Conservation (phyloP, 768 basidiomycete genomes). For the Pulveroboletus sp. region DNA sequence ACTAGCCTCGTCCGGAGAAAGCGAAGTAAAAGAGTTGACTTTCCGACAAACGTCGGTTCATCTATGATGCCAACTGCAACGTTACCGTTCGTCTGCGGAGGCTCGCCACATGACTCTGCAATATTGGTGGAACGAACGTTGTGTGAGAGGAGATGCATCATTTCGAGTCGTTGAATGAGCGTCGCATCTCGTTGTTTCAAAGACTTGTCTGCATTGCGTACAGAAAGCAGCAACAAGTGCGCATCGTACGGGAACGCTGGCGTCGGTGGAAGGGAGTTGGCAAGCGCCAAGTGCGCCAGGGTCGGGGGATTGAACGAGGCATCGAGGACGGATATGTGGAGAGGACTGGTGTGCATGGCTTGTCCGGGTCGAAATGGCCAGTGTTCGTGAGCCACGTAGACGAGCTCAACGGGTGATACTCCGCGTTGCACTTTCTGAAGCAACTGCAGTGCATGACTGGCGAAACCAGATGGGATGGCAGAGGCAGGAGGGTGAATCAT, state of each 20-base stretch:
- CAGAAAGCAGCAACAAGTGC: slow-evolving; percentile 72
- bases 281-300: slow-evolving; percentile 75
- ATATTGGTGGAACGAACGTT: slow-evolving; percentile 30
- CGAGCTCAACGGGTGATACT: slow-evolving; percentile 48
- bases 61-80: slow-evolving; percentile 79
- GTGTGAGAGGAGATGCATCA: slow-evolving; percentile 71
- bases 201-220: slow-evolving; percentile 82
- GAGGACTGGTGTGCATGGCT: slow-evolving; percentile 5
- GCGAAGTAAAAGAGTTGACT: slow-evolving; percentile 54
- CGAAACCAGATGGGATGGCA: slow-evolving; percentile 14
- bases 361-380: slow-evolving; percentile 55
- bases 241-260: slow-evolving; percentile 51
- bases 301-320: slow-evolving; percentile 95
- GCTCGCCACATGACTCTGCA: not conserved
- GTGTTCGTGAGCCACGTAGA: slow-evolving; percentile 52
- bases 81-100: slow-evolving; percentile 30
- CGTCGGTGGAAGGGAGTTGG: slow-evolving; percentile 37
- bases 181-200: slow-evolving; percentile 69
- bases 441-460: slow-evolving; percentile 16
- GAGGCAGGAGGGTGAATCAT: slow-evolving; percentile 8
- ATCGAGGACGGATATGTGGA: slow-evolving; percentile 74
- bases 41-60: slow-evolving; percentile 86
- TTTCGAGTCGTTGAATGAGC: slow-evolving; percentile 73
- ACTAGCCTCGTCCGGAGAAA: slow-evolving; percentile 39
- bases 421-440: slow-evolving; percentile 40